Base-by-base conservation (phyloP, 2,329 filamentous ascomycete genomes). In the Phyllosticta citribraziliensis region DNA sequence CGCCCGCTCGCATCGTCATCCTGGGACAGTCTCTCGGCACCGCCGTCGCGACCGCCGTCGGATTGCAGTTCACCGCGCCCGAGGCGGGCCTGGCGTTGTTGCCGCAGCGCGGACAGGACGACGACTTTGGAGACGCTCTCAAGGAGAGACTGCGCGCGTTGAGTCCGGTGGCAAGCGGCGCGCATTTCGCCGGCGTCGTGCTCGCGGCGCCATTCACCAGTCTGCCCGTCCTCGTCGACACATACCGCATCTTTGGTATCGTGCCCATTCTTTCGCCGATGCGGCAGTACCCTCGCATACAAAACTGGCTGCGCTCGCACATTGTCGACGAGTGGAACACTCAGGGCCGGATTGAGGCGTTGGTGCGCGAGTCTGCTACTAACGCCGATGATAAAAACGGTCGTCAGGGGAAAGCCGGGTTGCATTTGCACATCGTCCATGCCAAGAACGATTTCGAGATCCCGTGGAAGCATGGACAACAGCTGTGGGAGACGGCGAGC, bases 291-390 rank as follows among this genome's bases (percentile, higher is more conserved):
- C 88, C 89, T 0, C 78, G 79, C 12, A 70, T 92, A 17, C 77
- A 88, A 55, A 77, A 78, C 4, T 82, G 82, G 68, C 76, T 95
- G 6, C 77, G 85, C 19, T 71, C 76, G 9, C 81, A 82, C 58
- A 81, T 96, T 12, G 78, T 88, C n/a, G 93, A 97, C 68, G 85
- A 81, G 63, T 99, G 94, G 94, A 80, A 84, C 55, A 91, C 89
- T 0, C 82, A 82, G 0, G 78, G 81, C 27, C 82, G 92, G 3
- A 76, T 97, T 10, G 76, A 78, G 58, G 83, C 80, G 54, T 74
- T 84, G 66, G 80, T 83, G 72, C 74, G 64, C 19, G 81, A 75
- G 64, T 78, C 68, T 64, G 65, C 14, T 25, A 35, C 25, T 22
- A n/a, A 19, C 22, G 9, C 17, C 10, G 12, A 12, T 2, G 3